These are phyloP conservation scores for Rickenella mellea DNA, from an alignment of 768 basidiomycete species.

Conservation along the genomic window DNA sequence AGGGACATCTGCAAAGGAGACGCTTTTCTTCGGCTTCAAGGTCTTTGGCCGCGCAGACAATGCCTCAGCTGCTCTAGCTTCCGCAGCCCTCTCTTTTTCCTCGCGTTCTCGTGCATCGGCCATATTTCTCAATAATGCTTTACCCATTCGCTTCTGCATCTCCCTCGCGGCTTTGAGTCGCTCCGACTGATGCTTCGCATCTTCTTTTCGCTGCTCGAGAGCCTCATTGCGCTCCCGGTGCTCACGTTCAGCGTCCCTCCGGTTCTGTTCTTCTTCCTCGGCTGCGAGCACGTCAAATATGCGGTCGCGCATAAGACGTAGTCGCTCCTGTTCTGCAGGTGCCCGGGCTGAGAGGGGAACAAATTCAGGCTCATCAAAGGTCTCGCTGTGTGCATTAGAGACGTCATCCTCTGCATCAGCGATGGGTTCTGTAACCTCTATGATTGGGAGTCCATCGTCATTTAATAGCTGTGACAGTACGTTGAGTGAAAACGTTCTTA, in stretches of 20 bases:
- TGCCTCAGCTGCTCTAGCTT: slow-evolving; percentile 16
- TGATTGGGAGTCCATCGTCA: slow-evolving; percentile 72
- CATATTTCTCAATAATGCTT: slow-evolving; percentile 44
- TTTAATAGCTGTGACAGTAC: slow-evolving; percentile 44
- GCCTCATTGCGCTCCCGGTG: slow-evolving; percentile 42
- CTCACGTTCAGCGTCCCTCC: slow-evolving; percentile 30
- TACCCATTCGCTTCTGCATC: slow-evolving; percentile 74
- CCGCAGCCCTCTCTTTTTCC: slow-evolving; percentile 21
- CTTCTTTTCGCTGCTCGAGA: slow-evolving; percentile 29
- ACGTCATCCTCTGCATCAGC: slow-evolving; percentile 13
- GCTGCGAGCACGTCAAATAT: slow-evolving; percentile 64
- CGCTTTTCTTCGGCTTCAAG: slow-evolving; percentile 42
- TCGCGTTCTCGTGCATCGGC: slow-evolving; percentile 30
- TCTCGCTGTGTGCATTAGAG: slow-evolving; percentile 8
- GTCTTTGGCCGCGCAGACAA: slow-evolving; percentile 18
- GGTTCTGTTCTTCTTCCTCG: slow-evolving; percentile 32
- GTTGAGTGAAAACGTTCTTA: slow-evolving; percentile 6
- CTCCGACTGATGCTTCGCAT: slow-evolving; percentile 29
- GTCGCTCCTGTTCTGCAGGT: slow-evolving; percentile 33
- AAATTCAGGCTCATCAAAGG: slow-evolving; percentile 33
- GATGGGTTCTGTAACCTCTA: slow-evolving; percentile 64
- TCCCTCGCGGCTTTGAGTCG: slow-evolving; percentile 29
- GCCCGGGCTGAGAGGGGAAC: slow-evolving; percentile 38
- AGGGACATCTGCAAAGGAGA: slow-evolving; percentile 48
- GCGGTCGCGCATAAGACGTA: slow-evolving; percentile 40